Evolutionary conservation across 1,139 yeast genomes (phyloP).

Genomic region (Pichia sorboxylosa): DNA sequence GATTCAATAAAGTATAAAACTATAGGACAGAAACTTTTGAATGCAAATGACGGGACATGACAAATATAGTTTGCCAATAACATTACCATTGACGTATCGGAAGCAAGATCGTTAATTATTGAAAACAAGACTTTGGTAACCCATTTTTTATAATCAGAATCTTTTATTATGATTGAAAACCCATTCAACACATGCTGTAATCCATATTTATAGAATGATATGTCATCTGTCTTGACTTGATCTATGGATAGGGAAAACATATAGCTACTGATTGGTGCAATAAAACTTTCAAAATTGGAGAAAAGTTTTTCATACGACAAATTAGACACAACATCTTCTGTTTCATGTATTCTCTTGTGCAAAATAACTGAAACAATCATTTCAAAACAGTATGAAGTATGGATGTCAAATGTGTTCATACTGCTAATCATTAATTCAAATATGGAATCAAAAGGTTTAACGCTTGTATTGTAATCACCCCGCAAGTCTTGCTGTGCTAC

Average conservation of each 20-base stretch:
- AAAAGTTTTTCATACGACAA: constrained; percentile 18
- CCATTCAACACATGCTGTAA: constrained; percentile 12
- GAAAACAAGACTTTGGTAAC: constrained; percentile 24
- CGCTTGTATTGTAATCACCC: constrained; percentile 10
- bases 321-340: constrained; percentile 10
- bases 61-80: constrained; percentile 20
- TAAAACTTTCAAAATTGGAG: constrained; percentile 11
- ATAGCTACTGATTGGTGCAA: constrained; percentile 28
- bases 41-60: constrained; percentile 14
- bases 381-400: constrained; percentile 27
- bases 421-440: constrained; percentile 16
- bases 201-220: constrained; percentile 9
- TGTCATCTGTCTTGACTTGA: constrained; percentile 15
- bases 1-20: constrained; percentile 20
- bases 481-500: constrained; percentile 10
- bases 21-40: constrained; percentile 16
- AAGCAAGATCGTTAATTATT: constrained; percentile 26
- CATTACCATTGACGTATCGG: constrained; percentile 11
- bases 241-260: constrained; percentile 26
- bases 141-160: constrained; percentile 18
- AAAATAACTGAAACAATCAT: constrained; percentile 30
- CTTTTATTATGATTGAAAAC: constrained; percentile 10
- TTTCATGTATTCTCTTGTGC: constrained; percentile 15
- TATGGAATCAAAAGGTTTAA: constrained; percentile 16
- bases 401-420: constrained; percentile 7